phyloP scores from a whole-genome alignment of 257 asterid genomes.

The Jacaranda mimosifolia region DNA sequence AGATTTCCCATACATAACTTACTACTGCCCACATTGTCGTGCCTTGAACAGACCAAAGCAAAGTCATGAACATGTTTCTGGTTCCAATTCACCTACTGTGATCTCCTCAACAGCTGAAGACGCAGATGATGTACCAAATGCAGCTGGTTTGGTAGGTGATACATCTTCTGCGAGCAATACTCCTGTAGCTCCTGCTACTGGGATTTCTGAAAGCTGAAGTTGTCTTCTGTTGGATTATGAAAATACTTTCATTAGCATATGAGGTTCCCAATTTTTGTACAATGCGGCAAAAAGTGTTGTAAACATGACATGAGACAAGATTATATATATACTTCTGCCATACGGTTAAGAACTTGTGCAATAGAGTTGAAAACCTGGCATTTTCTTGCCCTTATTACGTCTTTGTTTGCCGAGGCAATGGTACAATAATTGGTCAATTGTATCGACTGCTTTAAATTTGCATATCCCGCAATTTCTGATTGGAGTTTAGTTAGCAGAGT shows the following conservation, averaged over 20 bases:
- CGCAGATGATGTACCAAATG: slow-evolving; percentile 34
- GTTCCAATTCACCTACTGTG: slow-evolving; percentile 45
- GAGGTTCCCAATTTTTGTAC: neutral
- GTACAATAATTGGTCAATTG: neutral
- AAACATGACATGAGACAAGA: neutral
- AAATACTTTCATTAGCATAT: slow-evolving; percentile 3
- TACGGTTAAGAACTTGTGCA: slow-evolving; percentile 1
- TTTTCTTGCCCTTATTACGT: neutral
- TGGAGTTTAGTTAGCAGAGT: too few species aligned
- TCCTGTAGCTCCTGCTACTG: slow-evolving; percentile 37
- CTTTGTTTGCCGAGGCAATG: neutral
- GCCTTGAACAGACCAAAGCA: slow-evolving; percentile 74
- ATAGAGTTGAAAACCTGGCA: neutral
- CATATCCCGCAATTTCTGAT: too few species aligned
- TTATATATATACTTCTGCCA: slow-evolving; percentile 26
- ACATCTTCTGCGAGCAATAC: slow-evolving; percentile 21
- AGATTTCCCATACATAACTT: slow-evolving; percentile 74
- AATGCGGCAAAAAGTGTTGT: slow-evolving; percentile 14
- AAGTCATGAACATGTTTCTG: slow-evolving; percentile 48
- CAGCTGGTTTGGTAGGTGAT: slow-evolving; percentile 22
- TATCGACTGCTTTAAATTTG: neutral
- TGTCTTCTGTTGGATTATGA: neutral
- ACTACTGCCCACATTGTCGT: slow-evolving; percentile 91
- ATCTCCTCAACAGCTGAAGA: slow-evolving; percentile 39
- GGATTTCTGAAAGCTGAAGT: slow-evolving; percentile 38